A percentile compares a stretch with the other conserved stretches of the same genome.
phyloP scores from a whole-genome alignment of 1,139 yeast species.

The Taphrina confusa region DNA sequence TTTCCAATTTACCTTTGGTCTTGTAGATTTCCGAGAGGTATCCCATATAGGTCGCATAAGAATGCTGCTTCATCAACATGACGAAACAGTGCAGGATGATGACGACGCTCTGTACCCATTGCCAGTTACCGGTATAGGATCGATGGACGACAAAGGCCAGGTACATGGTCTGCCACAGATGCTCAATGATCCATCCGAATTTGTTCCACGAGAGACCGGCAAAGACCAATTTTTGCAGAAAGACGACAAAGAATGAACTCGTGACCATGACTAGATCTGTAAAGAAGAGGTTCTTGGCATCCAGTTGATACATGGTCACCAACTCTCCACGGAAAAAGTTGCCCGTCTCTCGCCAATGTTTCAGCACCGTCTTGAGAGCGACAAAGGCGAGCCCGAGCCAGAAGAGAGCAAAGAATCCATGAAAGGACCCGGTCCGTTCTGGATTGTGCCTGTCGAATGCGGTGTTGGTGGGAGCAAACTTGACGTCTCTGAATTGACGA shows the following conservation, averaged over 20 bases:
- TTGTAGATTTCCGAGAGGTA: conserved; percentile 67
- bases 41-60: conserved; percentile 86
- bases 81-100: conserved; percentile 81
- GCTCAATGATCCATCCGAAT: conserved; percentile 57
- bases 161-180: conserved; percentile 51
- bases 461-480: conserved; percentile 22
- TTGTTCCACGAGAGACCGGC: conserved; percentile 53
- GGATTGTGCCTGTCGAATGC: conserved; percentile 32
- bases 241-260: conserved; percentile 55
- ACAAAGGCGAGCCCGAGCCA: conserved; percentile 35
- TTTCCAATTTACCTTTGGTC: conserved; percentile 37
- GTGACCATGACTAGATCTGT: conserved; percentile 42
- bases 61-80: conserved; percentile 87
- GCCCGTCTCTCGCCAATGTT: conserved; percentile 35
- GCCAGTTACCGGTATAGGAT: conserved; percentile 35
- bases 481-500: conserved; percentile 20
- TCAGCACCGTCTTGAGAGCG: conserved; percentile 29
- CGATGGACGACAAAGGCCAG: conserved; percentile 28
- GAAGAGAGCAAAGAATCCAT: conserved; percentile 33
- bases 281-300: conserved; percentile 25
- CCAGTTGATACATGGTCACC: conserved; percentile 20
- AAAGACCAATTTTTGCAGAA: conserved; percentile 54
- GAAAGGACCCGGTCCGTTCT: conserved; percentile 22
- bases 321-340: conserved; percentile 24
- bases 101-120: conserved; percentile 85